Evolutionary conservation across 1,284 basidiomycete species (phyloP).

Genomic region (Cystobasidiaceae sp.): DNA sequence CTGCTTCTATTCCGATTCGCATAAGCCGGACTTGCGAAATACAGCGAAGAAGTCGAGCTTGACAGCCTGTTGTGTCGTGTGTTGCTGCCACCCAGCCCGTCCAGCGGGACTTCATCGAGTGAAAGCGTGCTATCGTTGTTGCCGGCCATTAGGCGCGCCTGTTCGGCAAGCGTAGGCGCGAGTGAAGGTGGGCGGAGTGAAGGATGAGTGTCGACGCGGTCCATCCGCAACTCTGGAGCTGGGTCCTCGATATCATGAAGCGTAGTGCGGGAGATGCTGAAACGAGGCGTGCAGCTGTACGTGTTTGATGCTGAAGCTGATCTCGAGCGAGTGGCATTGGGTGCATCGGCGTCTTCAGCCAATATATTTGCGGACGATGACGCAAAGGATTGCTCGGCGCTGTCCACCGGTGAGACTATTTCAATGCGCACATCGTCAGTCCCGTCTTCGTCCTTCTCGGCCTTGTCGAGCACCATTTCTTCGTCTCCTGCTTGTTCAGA

Average conservation of each 20-base stretch:
- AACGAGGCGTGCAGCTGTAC: not conserved
- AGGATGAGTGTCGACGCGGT: not conserved
- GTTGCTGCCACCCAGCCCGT: not conserved
- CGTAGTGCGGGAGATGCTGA: not conserved
- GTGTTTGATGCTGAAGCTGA: not conserved
- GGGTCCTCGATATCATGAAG: slow-evolving; percentile 18
- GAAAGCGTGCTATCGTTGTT: slow-evolving; percentile 1
- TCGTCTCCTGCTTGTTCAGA: slow-evolving; percentile 20
- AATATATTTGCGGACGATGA: not conserved
- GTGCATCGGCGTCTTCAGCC: not conserved
- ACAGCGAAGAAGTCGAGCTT: not conserved
- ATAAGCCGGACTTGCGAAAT: slow-evolving; percentile 15
- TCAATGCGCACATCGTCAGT: not conserved
- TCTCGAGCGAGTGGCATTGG: not conserved
- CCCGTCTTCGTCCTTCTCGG: not conserved
- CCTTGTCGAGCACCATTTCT: slow-evolving; percentile 25
- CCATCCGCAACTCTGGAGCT: slow-evolving; percentile 21
- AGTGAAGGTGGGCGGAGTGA: not conserved
- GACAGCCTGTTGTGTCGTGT: not conserved
- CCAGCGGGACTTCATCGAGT: slow-evolving; percentile 9
- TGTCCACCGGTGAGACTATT: not conserved
- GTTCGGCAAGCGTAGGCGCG: not conserved
- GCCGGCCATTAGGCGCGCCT: not conserved
- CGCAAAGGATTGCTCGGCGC: no score
- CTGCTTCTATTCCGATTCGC: slow-evolving; percentile 14